Evolutionary conservation across 768 basidiomycete species (phyloP), one percentile per base, ranked within the genome.

Genomic region (Termitomyces heimii): DNA sequence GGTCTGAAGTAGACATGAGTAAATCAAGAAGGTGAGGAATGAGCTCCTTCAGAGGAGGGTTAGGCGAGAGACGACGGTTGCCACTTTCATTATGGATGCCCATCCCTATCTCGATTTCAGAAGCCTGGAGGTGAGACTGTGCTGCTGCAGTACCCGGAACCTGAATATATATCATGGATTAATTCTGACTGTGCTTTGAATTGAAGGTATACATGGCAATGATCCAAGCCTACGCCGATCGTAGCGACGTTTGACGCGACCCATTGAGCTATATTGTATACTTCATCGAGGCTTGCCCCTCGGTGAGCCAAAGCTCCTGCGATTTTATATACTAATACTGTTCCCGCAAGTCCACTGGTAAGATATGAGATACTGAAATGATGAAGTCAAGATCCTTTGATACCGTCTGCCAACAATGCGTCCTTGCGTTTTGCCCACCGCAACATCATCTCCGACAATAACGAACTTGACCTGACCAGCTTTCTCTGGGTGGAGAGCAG

Each of bases 11-110:
- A n/a, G 82, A 87, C 24, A 79, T 85, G 58, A 94, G 74, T 61
- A 89, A 75, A 43, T 84, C 82, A 24, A 94, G 71, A 45, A 95
- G 76, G 61, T 82, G 75, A n/a, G 79, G 77, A 45, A 94, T 75
- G 55, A 95, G 82, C 60, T 86, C 75, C 16, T 80, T 76, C 47
- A 91, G 79, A 10, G 86, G 77, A 0, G 93, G 92, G 3, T 87
- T 76, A 4, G 88, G 89, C 0, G 85, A 85, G 35, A 88, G 62
- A 29, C 84, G 84, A 42, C 76, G 73, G 60, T 84, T 79, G 8
- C 89, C 94, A 47, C 85, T 82, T 72, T 96, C 94, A 65, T 96
- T 96, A 73, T 96, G 94, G 56, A 96, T 89, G 13, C 94, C 90
- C 77, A 92, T 83, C 18, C 94, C 94, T 57, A 96, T 87, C 71